phyloP scores from a whole-genome alignment of 192 early-diverging fungal genomes.

The Entophlyctis helioformis region DNA sequence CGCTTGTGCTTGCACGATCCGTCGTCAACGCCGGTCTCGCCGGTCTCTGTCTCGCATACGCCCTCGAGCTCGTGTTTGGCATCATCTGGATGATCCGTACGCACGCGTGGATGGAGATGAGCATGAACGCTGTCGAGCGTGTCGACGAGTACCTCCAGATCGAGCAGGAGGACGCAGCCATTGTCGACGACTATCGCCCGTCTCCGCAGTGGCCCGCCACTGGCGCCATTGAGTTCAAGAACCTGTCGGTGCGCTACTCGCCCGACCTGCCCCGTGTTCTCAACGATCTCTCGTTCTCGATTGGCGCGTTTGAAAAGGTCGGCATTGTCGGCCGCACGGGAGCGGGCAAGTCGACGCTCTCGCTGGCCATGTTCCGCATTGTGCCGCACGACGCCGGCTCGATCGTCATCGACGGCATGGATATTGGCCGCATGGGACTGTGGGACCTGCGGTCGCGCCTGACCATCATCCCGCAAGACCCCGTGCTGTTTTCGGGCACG shows the following conservation, averaged over 20 bases:
- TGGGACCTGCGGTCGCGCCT: conserved; percentile 35
- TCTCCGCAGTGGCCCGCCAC: conserved; percentile 38
- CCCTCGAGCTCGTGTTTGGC: conserved; percentile 70
- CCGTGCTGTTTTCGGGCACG: conserved; percentile 43
- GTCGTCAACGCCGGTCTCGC: conserved; percentile 80
- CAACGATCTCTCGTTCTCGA: conserved; percentile 25
- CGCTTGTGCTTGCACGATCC: too few species aligned
- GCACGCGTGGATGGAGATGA: conserved; percentile 66
- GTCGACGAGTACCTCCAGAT: conserved; percentile 71
- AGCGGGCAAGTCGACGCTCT: conserved; percentile 35
- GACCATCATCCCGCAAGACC: conserved; percentile 37
- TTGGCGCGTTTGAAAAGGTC: conserved; percentile 28
- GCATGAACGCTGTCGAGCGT: conserved; percentile 56
- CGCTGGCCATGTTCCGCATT: conserved; percentile 66
- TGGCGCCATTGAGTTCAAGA: conserved; percentile 56
- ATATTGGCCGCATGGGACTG: conserved; percentile 54
- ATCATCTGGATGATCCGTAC: conserved; percentile 63
- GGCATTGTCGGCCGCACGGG: conserved; percentile 49
- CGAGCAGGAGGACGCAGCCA: conserved; percentile 65
- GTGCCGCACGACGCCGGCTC: conserved; percentile 44
- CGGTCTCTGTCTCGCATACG: conserved; percentile 74
- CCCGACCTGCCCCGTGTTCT: conserved; percentile 52
- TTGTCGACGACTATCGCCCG: conserved; percentile 24
- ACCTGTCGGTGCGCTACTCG: conserved; percentile 65
- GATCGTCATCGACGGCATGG: conserved; percentile 64